Percentiles rank a stretch among this genome's conserved stretches.
Evolutionary conservation across 2,329 filamentous ascomycete species (phyloP).

Genomic region (Onygenales sp.): DNA sequence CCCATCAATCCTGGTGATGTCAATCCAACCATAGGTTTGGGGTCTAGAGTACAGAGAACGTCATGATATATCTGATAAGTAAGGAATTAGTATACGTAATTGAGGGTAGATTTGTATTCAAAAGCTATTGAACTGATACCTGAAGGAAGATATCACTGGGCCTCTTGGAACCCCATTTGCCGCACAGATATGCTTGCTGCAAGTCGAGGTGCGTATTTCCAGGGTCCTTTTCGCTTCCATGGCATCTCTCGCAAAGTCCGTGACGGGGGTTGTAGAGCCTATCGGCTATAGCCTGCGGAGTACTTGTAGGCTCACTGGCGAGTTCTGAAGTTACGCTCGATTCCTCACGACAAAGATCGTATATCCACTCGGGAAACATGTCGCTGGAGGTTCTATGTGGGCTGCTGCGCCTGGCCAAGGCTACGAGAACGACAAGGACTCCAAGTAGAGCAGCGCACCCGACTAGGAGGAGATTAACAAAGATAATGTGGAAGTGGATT

Average conservation of each 20-base stretch:
- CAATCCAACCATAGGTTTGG: conserved; percentile 34
- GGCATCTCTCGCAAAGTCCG: neutral
- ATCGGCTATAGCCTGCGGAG: conserved; percentile 47
- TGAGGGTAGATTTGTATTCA: neutral
- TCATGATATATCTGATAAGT: conserved; percentile 52
- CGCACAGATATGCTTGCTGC: conserved; percentile 49
- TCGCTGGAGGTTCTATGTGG: conserved; percentile 7
- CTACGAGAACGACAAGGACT: conserved; percentile 3
- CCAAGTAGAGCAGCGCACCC: neutral
- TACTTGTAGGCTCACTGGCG: conserved; percentile 43
- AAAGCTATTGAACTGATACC: conserved; percentile 22
- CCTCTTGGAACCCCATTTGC: conserved; percentile 54
- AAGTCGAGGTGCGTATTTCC: conserved; percentile 27
- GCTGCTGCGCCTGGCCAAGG: conserved; percentile 10
- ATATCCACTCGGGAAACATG: conserved; percentile 39
- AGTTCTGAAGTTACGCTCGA: conserved; percentile 51
- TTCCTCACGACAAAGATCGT: conserved; percentile 42
- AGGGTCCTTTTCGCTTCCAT: neutral
- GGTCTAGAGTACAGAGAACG: conserved; percentile 39
- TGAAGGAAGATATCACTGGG: conserved; percentile 61
- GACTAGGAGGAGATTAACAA: neutral
- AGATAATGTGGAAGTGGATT: neutral
- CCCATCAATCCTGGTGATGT: conserved; percentile 53
- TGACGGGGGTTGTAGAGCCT: conserved; percentile 41
- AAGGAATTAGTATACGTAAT: conserved; percentile 2